These are phyloP conservation scores for Leersia perrieri DNA, from an alignment of 176 grass and related monocot genomes.

Conservation along the genomic window DNA sequence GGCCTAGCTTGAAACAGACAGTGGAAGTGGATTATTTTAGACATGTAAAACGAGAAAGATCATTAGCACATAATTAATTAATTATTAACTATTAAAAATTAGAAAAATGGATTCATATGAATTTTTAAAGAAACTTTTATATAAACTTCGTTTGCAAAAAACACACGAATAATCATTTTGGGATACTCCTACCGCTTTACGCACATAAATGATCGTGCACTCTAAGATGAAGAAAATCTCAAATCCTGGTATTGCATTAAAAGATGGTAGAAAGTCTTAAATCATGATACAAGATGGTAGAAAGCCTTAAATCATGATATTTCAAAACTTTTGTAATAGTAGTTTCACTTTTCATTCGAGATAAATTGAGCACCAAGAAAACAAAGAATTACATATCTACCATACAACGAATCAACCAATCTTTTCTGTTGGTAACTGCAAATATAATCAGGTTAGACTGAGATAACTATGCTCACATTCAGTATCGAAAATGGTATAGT, in stretches of 20 bases:
- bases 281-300: background rate
- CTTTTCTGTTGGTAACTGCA: background rate
- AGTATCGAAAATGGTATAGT: background rate
- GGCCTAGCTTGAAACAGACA: no score
- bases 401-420: background rate
- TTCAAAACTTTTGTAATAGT: background rate
- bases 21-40: no score
- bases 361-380: background rate
- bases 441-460: no score
- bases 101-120: no score
- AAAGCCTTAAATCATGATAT: background rate
- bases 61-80: no score
- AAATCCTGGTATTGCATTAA: no score
- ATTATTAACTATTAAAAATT: no score
- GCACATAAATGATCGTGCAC: background rate
- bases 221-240: background rate
- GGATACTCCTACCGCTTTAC: no score
- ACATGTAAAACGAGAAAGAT: no score
- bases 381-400: background rate
- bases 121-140: no score
- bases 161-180: no score
- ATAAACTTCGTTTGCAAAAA: no score
- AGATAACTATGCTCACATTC: background rate
- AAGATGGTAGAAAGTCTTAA: background rate
- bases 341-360: background rate